Base-by-base conservation (phyloP, 1,284 basidiomycete genomes). In the Leccinum pachyderme region DNA sequence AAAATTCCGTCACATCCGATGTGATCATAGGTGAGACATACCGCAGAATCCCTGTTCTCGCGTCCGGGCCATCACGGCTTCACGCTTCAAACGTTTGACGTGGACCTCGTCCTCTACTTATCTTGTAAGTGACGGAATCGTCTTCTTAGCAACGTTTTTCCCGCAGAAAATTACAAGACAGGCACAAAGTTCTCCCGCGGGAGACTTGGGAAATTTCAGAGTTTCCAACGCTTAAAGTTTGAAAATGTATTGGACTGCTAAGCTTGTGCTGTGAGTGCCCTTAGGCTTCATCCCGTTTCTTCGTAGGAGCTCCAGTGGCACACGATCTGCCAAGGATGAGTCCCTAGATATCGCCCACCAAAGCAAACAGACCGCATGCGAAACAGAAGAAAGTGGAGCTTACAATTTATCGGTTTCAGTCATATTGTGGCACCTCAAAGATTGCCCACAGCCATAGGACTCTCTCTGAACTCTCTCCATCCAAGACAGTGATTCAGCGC, bases 21-120 rank as follows among this genome's bases (percentile, higher is more conserved):
- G 49, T 52, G 31, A 47, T 53, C 50, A 53, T 9, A 39, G 35
- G 62, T 66, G 64, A 63, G 52, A 63, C 61, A 59, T 29, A 31
- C 24, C 27, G 25, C 22, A 31, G 27, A 22, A 46, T 24, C 8
- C 47, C 54, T 52, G 45, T 61, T 54, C 55, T 50, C 37, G 41
- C 6, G 11, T 63, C 52, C 31, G 43, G 7, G 9, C 15, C 39
- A 18, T 51, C 53, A n/a, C 51, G 28, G 15, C 11, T 48, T 33
- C 28, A 47, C 9, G 44, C 52, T 45, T 28, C 24, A 46, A 52
- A 39, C 4, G 41, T 52, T 18, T 52, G 52, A 37, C 39, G 52
- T 52, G 18, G 44, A 24, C 22, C 24, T 15, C 25, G 15, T 8
- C 7, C 27, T 47, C 49, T 37, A 49, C 31, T 27, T 54, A 18